Base-by-base conservation (phyloP, 257 asterid species). In the Leptodermis oblonga region DNA sequence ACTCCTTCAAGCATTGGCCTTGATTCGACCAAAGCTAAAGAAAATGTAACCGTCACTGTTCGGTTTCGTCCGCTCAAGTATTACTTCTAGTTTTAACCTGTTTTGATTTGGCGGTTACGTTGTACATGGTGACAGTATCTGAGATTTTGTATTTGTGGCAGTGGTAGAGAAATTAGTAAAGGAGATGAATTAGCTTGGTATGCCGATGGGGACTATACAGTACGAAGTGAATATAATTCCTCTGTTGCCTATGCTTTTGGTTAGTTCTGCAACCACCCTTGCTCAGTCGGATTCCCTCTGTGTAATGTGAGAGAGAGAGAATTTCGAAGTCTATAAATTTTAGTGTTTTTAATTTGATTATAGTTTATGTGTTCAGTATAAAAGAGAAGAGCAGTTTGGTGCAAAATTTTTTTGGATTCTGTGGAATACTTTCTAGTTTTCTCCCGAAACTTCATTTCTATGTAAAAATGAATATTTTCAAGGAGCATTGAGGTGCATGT, bases 41-140 rank as follows among this genome's bases (percentile, higher is more conserved):
- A 90, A 55, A 90, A 85, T 76, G 92, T 88, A 41, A 88, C 90
- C 0, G 97, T 90, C 60, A 90, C 97, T 28, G 95, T 90, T 52
- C 87, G 97, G 48, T 91, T 91, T 76, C 96, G 96, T 1, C 97
- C 97, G n/a, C 95, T 91, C 82, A 91, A 88, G 97, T 90, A 69
- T 26, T 67, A 10, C 26, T 28, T 68, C 25, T 39, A 17, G 4
- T 20, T 34, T 33, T 56, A 13, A 17, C 0, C 14, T 33, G 2
- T 18, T 63, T 10, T 14, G 42, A 54, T 67, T 51, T 34, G 54
- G n/a, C 67, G 52, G 62, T 41, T 45, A 3, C 0, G 3, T 41
- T 42, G 25, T 12, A 20, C 39, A 13, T 31, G 55, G 55, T 54
- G 61, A 54, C 61, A 25, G 34, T 22, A 6, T 20, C 28, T 54